Evolutionary conservation across 2,329 filamentous ascomycete species (phyloP), one percentile per base, ranked within the genome.

Genomic region (Ceratocystiopsis brevicomis): DNA sequence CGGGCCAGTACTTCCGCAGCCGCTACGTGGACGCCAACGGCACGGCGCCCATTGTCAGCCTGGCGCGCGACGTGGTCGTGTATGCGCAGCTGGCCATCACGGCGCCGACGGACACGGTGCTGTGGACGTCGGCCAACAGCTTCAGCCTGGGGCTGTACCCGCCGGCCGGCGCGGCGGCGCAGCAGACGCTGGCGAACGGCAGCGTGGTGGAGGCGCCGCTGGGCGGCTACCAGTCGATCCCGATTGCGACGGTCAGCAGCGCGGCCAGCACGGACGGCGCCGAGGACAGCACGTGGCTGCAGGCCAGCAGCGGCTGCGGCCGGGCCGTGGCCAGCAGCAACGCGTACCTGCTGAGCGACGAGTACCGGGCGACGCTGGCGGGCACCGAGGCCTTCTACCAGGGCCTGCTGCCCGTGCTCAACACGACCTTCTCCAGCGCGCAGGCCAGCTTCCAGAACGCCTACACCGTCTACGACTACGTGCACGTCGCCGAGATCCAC

Each of bases 141-240:
- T 94, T 93, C 63, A 62, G 88, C 30, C 87, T 94, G 62, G 85
- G 77, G 30, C 67, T 95, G 17, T 95, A 94, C 57, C 87, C 87
- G 11, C 84, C 87, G 1, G 73, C 78, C 1, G 75, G 75, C 45
- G 49, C 57, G 14, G 56, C 60, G 6, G 66, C 68, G 11, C 61
- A 67, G 34, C 68, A 82, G 60, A 74, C 65, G 2, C 70, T 94
- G 37, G 73, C 73, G 52, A 86, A 93, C 58, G 80, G 80, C 41
- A 72, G 71, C 18, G 64, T 61, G 4, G 65, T 87, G 13, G 62
- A 74, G 45, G 64, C 76, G 1, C 85, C 87, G 0, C 62, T 93
- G 54, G 66, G 73, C 47, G 86, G 86, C 21, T 93, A 86, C 57
- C 87, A 95, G 60, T 73, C 90, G 48, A 79, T 93, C 51, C 81